phyloP scores from a whole-genome alignment of 495 filamentous ascomycete species.

The Lasiosphaeria ovina region DNA sequence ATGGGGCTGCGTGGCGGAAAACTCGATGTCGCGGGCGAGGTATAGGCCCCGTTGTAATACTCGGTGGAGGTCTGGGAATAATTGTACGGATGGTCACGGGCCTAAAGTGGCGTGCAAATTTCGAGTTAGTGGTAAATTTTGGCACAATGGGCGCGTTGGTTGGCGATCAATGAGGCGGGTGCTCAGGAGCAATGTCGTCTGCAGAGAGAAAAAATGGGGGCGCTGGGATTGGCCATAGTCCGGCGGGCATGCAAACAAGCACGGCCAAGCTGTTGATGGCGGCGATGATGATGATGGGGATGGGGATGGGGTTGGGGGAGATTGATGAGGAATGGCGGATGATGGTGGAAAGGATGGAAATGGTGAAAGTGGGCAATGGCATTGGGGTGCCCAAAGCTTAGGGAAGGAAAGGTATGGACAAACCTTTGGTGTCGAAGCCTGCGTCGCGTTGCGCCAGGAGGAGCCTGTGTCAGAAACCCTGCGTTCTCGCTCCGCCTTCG shows the following conservation, averaged over 20 bases:
- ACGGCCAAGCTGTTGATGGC: slow-evolving; percentile 13
- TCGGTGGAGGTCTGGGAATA: slow-evolving; percentile 42
- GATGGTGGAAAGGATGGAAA: slow-evolving; percentile 15
- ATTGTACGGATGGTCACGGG: slow-evolving; percentile 48
- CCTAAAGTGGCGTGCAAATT: slow-evolving; percentile 36
- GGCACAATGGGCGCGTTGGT: slow-evolving; percentile 12
- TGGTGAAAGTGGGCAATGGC: slow-evolving; percentile 12
- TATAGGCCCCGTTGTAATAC: slow-evolving; percentile 54
- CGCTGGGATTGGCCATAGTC: slow-evolving; percentile 3
- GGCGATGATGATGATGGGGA: slow-evolving; percentile 14
- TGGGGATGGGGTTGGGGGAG: background rate
- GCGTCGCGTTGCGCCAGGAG: slow-evolving; percentile 37
- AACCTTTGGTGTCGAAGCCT: slow-evolving; percentile 41
- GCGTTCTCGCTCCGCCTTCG: slow-evolving; percentile 24
- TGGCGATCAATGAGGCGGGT: background rate
- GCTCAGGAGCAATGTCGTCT: slow-evolving; percentile 5
- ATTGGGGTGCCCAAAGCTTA: slow-evolving; percentile 22
- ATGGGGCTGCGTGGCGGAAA: slow-evolving; percentile 56
- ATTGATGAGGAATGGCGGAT: background rate
- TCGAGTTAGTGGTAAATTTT: slow-evolving; percentile 22
- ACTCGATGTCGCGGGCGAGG: slow-evolving; percentile 55
- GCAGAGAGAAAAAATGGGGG: slow-evolving; percentile 10
- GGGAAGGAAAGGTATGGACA: slow-evolving; percentile 20
- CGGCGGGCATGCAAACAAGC: slow-evolving; percentile 5
- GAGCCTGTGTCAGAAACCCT: slow-evolving; percentile 42